A percentile compares a stretch with the other conserved stretches of the same genome.
Conservation (phyloP, 1,284 basidiomycete species). For the Kalmanozyma brasiliensis region DNA sequence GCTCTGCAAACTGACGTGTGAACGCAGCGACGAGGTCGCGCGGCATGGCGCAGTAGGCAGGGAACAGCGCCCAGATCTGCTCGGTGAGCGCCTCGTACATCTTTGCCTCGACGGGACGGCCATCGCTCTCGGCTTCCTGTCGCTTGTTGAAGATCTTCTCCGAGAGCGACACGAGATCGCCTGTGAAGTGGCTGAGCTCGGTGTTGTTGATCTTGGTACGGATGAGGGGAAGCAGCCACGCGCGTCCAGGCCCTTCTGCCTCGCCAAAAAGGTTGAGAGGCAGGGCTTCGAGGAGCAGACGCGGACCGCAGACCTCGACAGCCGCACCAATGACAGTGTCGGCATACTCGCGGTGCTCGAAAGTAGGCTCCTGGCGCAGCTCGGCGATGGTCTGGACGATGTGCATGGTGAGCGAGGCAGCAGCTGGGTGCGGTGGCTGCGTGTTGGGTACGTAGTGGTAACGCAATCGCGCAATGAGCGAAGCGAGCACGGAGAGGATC, state of each 20-base stretch:
- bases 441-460: constrained; percentile 47
- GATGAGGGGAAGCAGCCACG: constrained; percentile 91
- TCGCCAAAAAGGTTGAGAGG: constrained; percentile 79
- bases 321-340: constrained; percentile 84
- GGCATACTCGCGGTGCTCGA: constrained; percentile 89
- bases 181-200: constrained; percentile 84
- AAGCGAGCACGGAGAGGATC: constrained; percentile 58
- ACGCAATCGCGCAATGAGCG: constrained; percentile 57
- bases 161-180: constrained; percentile 90
- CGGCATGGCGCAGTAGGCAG: constrained; percentile 79
- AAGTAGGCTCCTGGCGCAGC: constrained; percentile 80
- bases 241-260: constrained; percentile 74
- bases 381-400: constrained; percentile 81
- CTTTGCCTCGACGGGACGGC: constrained; percentile 80
- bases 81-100: constrained; percentile 91
- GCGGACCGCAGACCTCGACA: constrained; percentile 86
- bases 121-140: constrained; percentile 77
- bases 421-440: constrained; percentile 69
- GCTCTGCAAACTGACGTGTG: constrained; percentile 68
- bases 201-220: constrained; percentile 81
- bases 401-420: constrained; percentile 78
- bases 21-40: constrained; percentile 75
- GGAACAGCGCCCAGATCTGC: constrained; percentile 84
- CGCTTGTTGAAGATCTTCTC: constrained; percentile 82
- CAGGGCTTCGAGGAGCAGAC: constrained; percentile 78